Evolutionary conservation across 345 rosid species (phyloP).

Genomic region (Eucalyptus curtisii): DNA sequence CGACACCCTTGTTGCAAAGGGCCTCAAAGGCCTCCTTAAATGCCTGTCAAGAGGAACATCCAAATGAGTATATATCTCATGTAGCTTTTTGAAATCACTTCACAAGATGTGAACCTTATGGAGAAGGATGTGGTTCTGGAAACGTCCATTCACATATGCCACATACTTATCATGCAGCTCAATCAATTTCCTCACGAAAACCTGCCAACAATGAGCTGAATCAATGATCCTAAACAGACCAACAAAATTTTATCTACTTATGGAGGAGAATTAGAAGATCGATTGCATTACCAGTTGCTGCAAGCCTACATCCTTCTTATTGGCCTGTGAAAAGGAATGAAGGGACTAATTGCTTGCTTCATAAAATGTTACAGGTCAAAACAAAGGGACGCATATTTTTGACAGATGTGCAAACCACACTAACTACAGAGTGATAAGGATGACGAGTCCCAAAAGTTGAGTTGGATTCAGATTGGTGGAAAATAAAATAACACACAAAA

Average conservation of each 20-base stretch:
- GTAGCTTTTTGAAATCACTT: not conserved
- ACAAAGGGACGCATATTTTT: not conserved
- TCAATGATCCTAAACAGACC: not conserved
- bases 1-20: slow-evolving; percentile 48
- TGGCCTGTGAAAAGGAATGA: slow-evolving; percentile 21
- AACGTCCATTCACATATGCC: slow-evolving; percentile 57
- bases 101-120: slow-evolving; percentile 33
- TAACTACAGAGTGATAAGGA: not conserved
- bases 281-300: slow-evolving; percentile 58
- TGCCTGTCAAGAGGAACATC: slow-evolving; percentile 16
- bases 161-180: slow-evolving; percentile 80
- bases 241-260: not conserved
- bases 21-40: slow-evolving; percentile 61
- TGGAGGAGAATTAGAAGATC: not conserved
- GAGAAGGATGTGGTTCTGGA: slow-evolving; percentile 63
- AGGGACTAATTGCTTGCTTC: not conserved
- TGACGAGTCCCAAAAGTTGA: not conserved
- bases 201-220: slow-evolving; percentile 26
- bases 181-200: slow-evolving; percentile 60
- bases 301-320: slow-evolving; percentile 33
- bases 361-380: not conserved
- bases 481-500: not conserved
- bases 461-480: not conserved
- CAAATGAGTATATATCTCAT: no score
- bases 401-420: not conserved